Base-by-base conservation (phyloP, 2,329 filamentous ascomycete genomes). In the Plenodomus tracheiphilus region DNA sequence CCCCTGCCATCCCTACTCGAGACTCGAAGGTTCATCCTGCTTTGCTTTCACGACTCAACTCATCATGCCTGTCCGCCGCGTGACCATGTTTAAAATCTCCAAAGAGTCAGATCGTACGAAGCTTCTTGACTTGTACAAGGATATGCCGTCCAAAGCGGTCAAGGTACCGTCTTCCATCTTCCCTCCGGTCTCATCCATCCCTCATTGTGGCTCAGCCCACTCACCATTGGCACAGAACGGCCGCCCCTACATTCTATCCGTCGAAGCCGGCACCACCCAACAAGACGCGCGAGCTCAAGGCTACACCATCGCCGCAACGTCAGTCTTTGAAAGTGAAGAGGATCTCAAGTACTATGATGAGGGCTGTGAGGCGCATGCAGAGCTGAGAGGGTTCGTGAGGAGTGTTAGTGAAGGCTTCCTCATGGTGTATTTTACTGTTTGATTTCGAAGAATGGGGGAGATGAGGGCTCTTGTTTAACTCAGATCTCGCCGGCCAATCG, bases 331-430 rank as follows among this genome's bases (percentile, higher is more conserved):
- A 38, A 83, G 70, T 56, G 54, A 82, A 46, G 85, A 86, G 13
- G 86, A 88, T 68, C 82, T 88, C 79, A 76, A 80, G 61, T 88
- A 81, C 73, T 88, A 87, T 64, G 85, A 88, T 65, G 72, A 75
- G 11, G 75, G 77, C 32, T 82, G 80, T 54, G 74, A 74, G 54
- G 80, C 80, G 37, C 81, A 84, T 55, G 70, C 73, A 54, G 73
- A 69, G 21, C 56, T 83, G 49, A 77, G 75, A 60, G 56, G 54
- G 10, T 46, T 43, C n/a, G 50, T 40, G 11, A 38, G 32, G 19
- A 10, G 10, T 10, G 28, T 43, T 3, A 25, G 17, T 35, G 19
- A 46, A 30, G 50, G 46, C 4, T 22, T 39, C 8, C 34, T 34
- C 16, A 47, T 47, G 42, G 43, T 50, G 16, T 37, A 37, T 15